Evolutionary conservation across 139 green algal genomes (phyloP).

Genomic region (Coelastrella sp.): DNA sequence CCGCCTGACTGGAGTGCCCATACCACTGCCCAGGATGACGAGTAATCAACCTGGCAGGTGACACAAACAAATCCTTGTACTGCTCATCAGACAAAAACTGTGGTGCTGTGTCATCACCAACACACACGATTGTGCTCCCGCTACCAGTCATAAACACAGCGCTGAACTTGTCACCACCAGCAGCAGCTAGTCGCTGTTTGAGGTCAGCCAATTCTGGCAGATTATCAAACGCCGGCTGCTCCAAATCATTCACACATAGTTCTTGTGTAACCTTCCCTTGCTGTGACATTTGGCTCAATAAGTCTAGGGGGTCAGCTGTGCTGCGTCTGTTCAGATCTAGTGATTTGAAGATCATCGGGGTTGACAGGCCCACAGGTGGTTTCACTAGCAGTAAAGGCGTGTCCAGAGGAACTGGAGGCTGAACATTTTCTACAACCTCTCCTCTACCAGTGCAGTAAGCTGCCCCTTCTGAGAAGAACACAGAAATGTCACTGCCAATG

Average conservation of each 20-base stretch:
- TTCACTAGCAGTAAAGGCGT: constrained; percentile 95
- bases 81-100: constrained; percentile 62
- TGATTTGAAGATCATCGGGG: constrained; percentile 93
- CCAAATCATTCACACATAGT: constrained; percentile 92
- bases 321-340: constrained; percentile 87
- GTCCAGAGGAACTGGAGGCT: constrained; percentile 80
- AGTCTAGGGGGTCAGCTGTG: constrained; percentile 80
- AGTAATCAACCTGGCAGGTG: constrained; percentile 79
- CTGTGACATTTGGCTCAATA: constrained; percentile 72
- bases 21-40: constrained; percentile 53
- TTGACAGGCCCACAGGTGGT: constrained; percentile 87
- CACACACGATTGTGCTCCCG: constrained; percentile 90
- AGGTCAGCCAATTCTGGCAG: constrained; percentile 87
- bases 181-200: constrained; percentile 78
- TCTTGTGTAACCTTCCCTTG: constrained; percentile 40
- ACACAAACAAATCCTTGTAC: constrained; percentile 81
- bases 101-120: constrained; percentile 77
- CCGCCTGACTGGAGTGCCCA: background rate
- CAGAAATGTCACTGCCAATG: constrained; percentile 96
- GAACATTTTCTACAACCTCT: constrained; percentile 92
- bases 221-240: constrained; percentile 94
- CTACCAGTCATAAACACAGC: constrained; percentile 98
- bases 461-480: constrained; percentile 94
- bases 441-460: constrained; percentile 97
- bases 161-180: constrained; percentile 61